Percentiles rank a stretch among this genome's conserved stretches.
These are phyloP conservation scores for Melanomma pulvis-pyrius DNA, from an alignment of 495 filamentous ascomycete species.

Conservation along the genomic window DNA sequence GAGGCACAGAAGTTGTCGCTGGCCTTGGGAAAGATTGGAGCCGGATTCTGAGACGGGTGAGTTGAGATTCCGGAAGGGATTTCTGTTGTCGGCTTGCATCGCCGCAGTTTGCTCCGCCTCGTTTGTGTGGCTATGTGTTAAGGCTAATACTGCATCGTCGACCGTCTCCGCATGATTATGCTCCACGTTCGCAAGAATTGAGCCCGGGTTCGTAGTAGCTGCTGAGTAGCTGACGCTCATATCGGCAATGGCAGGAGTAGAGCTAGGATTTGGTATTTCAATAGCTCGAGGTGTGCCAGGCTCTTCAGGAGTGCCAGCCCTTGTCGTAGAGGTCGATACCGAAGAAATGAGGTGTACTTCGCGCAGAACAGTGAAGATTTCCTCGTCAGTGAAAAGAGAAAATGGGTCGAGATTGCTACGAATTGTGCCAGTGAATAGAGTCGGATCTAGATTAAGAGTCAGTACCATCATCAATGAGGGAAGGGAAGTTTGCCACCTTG, in stretches of 20 bases:
- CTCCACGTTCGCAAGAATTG: slow-evolving; percentile 26
- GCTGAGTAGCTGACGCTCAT: slow-evolving; percentile 18
- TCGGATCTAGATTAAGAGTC: slow-evolving; percentile 64
- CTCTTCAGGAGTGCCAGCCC: slow-evolving; percentile 35
- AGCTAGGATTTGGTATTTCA: slow-evolving; percentile 21
- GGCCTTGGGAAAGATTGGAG: slow-evolving; percentile 94
- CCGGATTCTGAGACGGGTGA: slow-evolving; percentile 89
- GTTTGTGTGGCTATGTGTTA: slow-evolving; percentile 49
- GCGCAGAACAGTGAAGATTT: slow-evolving; percentile 84
- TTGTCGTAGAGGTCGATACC: slow-evolving; percentile 52
- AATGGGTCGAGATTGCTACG: slow-evolving; percentile 96
- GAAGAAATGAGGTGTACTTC: slow-evolving; percentile 87
- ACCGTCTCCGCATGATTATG: slow-evolving; percentile 3
- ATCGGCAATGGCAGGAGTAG: slow-evolving; percentile 25
- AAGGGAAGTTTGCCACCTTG: slow-evolving; percentile 54
- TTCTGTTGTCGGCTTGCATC: slow-evolving; percentile 69
- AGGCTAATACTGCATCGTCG: slow-evolving; percentile 29
- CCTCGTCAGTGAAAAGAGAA: slow-evolving; percentile 82
- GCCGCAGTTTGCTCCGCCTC: slow-evolving; percentile 35
- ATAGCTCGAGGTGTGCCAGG: slow-evolving; percentile 17
- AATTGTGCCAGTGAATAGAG: slow-evolving; percentile 94
- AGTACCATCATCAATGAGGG: neutral
- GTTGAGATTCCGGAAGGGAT: slow-evolving; percentile 86
- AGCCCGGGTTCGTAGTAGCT: slow-evolving; percentile 31
- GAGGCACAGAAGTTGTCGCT: slow-evolving; percentile 92